Evolutionary conservation across 225 moss, liverwort and hornwort species (phyloP).

Genomic region (Asterella californica): DNA sequence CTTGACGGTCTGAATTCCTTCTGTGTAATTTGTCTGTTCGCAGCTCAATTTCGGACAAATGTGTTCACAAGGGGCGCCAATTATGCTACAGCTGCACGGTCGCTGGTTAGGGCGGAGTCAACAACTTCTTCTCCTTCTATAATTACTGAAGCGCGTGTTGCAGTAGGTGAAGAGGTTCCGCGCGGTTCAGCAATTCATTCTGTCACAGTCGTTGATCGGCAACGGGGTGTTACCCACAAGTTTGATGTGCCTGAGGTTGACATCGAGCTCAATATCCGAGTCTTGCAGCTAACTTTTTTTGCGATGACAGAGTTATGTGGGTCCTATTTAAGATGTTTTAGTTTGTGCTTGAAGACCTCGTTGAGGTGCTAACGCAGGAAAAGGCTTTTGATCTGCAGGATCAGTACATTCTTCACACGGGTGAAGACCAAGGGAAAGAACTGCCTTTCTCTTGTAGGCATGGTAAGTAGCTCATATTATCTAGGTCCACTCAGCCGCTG

Average conservation of each 20-base stretch:
- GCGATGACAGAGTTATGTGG: background rate
- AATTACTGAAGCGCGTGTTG: conserved; percentile 9
- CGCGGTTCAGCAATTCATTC: conserved; percentile 43
- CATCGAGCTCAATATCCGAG: background rate
- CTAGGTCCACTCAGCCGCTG: background rate
- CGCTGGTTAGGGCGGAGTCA: conserved; percentile 14
- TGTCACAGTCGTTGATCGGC: conserved; percentile 81
- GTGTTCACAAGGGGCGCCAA: too few species aligned
- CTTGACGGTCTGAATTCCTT: too few species aligned
- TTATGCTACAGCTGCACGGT: too few species aligned
- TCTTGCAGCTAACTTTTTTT: background rate
- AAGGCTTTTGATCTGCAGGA: conserved; percentile 52
- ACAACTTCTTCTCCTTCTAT: background rate
- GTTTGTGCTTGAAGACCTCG: background rate
- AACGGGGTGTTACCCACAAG: conserved; percentile 77
- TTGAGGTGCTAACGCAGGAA: background rate
- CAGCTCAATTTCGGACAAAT: too few species aligned
- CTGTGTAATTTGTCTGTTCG: too few species aligned
- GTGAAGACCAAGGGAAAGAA: conserved; percentile 75
- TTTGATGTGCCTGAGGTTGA: conserved; percentile 88
- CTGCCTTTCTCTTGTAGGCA: conserved; percentile 97
- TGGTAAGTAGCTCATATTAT: conserved; percentile 39
- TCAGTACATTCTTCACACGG: conserved; percentile 95
- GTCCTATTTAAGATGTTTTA: background rate
- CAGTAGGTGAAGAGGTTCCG: conserved; percentile 9